Evolutionary conservation across 2,329 filamentous ascomycete species (phyloP).

Genomic region (Lachnellula arida): DNA sequence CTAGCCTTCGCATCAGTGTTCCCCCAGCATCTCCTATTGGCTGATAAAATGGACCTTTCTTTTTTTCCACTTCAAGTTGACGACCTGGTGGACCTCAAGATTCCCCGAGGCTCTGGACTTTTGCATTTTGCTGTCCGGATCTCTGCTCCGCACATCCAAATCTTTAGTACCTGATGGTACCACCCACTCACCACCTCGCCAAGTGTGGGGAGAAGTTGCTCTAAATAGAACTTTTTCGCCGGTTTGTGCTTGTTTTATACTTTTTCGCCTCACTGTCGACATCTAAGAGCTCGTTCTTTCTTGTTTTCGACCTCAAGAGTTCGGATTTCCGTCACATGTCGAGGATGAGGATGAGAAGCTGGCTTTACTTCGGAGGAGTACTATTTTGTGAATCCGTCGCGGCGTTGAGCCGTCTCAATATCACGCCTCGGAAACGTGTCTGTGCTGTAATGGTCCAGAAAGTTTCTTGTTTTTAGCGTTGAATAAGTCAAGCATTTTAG

Average conservation of each 20-base stretch:
- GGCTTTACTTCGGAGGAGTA: slow-evolving; percentile 13
- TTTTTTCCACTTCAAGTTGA: slow-evolving; percentile 1
- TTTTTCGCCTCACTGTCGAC: background rate
- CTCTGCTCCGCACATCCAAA: background rate
- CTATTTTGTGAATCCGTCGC: slow-evolving; percentile 2
- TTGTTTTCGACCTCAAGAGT: background rate
- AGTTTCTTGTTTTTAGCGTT: background rate
- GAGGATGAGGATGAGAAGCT: background rate
- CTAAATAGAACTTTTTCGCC: slow-evolving; percentile 4
- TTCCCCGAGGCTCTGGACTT: slow-evolving; percentile 1
- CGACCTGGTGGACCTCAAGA: background rate
- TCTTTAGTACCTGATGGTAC: background rate
- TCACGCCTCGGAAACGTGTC: slow-evolving; percentile 8
- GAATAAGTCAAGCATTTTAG: background rate
- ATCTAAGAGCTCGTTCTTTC: background rate
- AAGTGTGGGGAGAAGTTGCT: background rate
- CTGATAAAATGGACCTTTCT: background rate
- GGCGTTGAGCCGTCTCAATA: slow-evolving; percentile 11
- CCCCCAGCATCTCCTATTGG: slow-evolving; percentile 11
- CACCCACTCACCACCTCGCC: background rate
- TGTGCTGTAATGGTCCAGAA: slow-evolving; percentile 2
- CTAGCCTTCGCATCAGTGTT: background rate
- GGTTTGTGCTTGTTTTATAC: slow-evolving; percentile 4
- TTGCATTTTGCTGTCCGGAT: background rate
- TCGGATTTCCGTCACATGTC: background rate